Evolutionary conservation across 2,329 filamentous ascomycete species (phyloP).

Genomic region (Penicillium frequentans): DNA sequence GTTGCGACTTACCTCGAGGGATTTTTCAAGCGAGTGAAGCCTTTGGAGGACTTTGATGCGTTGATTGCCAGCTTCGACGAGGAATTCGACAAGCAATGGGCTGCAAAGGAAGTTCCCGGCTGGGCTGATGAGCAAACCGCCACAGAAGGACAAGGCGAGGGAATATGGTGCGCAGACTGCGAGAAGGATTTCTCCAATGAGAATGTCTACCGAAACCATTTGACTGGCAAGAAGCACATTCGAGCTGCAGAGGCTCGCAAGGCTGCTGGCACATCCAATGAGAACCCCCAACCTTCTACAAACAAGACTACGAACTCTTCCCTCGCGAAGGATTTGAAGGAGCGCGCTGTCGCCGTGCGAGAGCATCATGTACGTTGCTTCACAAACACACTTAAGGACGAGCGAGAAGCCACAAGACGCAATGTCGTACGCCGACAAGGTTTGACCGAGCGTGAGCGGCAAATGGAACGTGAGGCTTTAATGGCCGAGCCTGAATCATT

Average conservation of each 20-base stretch:
- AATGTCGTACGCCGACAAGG: constrained; percentile 96
- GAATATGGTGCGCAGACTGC: constrained; percentile 86
- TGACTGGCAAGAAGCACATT: constrained; percentile 89
- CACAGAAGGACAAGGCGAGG: constrained; percentile 61
- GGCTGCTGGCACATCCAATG: constrained; percentile 40
- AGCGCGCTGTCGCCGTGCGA: constrained; percentile 84
- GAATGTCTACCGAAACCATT: constrained; percentile 87
- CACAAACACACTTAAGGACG: constrained; percentile 77
- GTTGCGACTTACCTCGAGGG: constrained; percentile 81
- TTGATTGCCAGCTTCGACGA: constrained; percentile 73
- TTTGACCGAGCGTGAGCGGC: constrained; percentile 94
- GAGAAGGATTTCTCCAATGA: constrained; percentile 94
- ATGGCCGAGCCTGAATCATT: constrained; percentile 60
- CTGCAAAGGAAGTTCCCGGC: constrained; percentile 72
- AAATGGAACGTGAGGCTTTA: constrained; percentile 88
- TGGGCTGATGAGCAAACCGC: constrained; percentile 64
- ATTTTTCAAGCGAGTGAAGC: constrained; percentile 81
- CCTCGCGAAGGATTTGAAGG: constrained; percentile 63
- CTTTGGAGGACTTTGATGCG: constrained; percentile 81
- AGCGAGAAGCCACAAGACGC: constrained; percentile 83
- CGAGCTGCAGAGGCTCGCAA: constrained; percentile 71
- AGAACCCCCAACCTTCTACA: constrained; percentile 25
- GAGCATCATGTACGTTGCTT: constrained; percentile 82
- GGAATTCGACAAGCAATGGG: constrained; percentile 84
- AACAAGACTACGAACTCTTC: constrained; percentile 18